These are phyloP conservation scores for Mortierella sp. DNA, from an alignment of 371 early-diverging fungal genomes.

Conservation along the genomic window DNA sequence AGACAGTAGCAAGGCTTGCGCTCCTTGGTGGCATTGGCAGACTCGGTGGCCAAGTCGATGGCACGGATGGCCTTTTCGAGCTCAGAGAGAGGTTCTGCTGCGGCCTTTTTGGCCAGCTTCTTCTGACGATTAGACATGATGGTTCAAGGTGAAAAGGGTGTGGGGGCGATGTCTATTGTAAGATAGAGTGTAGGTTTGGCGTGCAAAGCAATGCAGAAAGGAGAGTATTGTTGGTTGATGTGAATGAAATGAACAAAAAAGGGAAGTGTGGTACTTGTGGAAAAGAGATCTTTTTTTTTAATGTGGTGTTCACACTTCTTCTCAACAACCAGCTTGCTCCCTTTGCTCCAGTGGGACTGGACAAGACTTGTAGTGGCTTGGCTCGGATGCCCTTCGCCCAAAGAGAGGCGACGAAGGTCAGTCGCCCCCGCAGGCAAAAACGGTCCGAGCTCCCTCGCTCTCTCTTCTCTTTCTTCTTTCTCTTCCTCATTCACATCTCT, in stretches of 20 bases:
- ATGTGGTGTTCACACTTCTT: not conserved
- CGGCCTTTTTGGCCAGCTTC: slow-evolving; percentile 39
- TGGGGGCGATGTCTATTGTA: not conserved
- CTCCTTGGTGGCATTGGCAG: slow-evolving; percentile 49
- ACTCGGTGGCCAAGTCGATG: slow-evolving; percentile 51
- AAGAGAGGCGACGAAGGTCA: not conserved
- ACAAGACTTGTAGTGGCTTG: not conserved
- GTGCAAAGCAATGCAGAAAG: not conserved
- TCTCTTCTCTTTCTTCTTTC: not conserved
- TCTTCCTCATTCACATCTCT: not conserved
- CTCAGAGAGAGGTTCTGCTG: slow-evolving; percentile 49
- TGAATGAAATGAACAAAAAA: not conserved
- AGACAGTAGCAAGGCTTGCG: slow-evolving; percentile 56
- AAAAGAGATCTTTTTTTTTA: slow-evolving; percentile 12
- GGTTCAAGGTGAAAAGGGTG: not conserved
- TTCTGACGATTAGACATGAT: slow-evolving; percentile 42
- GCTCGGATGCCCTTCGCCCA: not conserved
- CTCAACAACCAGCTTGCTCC: slow-evolving; percentile 22
- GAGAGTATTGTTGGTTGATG: too few relatives aligned
- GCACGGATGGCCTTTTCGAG: slow-evolving; percentile 55
- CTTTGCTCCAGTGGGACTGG: slow-evolving; percentile 15
- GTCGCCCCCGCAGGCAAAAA: not conserved
- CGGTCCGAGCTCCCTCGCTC: not conserved
- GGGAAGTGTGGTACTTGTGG: not conserved
- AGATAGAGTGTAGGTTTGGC: not conserved